Base-by-base conservation (phyloP, 2,329 filamentous ascomycete genomes). In the Ophiostoma tasmaniense region DNA sequence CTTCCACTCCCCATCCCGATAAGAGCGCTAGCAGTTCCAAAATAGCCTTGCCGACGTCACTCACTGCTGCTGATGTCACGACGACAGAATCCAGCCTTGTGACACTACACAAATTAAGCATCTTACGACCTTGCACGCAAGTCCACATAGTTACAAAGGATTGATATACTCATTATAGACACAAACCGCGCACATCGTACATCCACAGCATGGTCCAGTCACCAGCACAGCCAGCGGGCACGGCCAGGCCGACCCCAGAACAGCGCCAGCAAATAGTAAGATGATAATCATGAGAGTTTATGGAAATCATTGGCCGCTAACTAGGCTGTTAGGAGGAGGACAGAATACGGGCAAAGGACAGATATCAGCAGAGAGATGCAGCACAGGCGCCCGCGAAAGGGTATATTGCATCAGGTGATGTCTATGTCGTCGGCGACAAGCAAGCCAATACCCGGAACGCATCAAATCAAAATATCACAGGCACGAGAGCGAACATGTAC, bases 351-450 rank as follows among this genome's bases (percentile, higher is more conserved):
- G 55, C 69, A n/a, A 70, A 70, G 35, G 69, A 70, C 2, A 82
- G 93, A 22, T 90, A 91, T 70, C 87, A 91, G 73, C 88, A 90
- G 75, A 85, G 85, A 70, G 88, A 93, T 75, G 74, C 80, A 22
- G 77, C 80, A 52, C 55, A 5, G 80, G 80, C 68, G 71, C 83
- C 84, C 10, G 82, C 87, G 2, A 88, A 90, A 6, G 88, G 90
- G 72, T 93, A 96, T 76, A 84, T 94, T 64, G 83, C 88, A 50
- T 89, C 89, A 74, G 83, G 86, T 35, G 82, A 89, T 50, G 86
- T 90, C 67, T 85, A 86, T 74, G 76, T 84, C 55, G 82, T 80
- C 30, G 81, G 78, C 67, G 75, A 76, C 33, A 66, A 70, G 10
- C 22, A 37, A 13, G 33, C 33, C 17, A 64, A 37, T 33, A 39